phyloP scores from a whole-genome alignment of 2,329 filamentous ascomycete genomes.

The Botryotinia calthae region DNA sequence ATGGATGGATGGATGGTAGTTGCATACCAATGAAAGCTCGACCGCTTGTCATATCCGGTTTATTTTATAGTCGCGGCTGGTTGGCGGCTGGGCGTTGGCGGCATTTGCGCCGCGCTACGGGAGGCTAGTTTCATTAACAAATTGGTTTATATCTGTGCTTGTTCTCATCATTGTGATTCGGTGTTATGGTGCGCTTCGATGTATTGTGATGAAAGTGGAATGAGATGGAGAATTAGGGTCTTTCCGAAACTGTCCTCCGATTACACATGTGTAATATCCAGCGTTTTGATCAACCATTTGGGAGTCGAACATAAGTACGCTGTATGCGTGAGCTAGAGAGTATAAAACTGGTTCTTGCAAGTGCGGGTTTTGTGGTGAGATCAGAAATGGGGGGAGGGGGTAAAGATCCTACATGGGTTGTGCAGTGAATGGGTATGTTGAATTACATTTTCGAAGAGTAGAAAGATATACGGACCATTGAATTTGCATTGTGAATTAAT shows the following conservation, averaged over 20 bases:
- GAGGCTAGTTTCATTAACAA: background rate
- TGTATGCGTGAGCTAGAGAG: background rate
- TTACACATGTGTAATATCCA: background rate
- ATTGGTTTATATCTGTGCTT: background rate
- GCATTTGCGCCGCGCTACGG: background rate
- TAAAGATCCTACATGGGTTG: background rate
- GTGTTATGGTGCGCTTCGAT: background rate
- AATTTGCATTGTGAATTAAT: background rate
- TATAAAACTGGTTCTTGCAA: background rate
- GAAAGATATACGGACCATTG: background rate
- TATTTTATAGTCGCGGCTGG: conserved; percentile 10
- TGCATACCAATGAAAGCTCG: conserved; percentile 1
- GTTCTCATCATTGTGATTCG: background rate
- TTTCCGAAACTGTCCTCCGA: background rate
- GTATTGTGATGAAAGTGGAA: background rate
- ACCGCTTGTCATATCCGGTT: background rate
- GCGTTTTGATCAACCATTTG: background rate
- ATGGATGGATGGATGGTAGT: conserved; percentile 11
- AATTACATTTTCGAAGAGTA: background rate
- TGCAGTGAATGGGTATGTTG: background rate
- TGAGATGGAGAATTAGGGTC: background rate
- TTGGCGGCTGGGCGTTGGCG: background rate
- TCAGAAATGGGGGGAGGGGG: too few species aligned
- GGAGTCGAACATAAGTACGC: background rate
- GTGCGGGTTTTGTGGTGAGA: background rate